phyloP scores from a whole-genome alignment of 2,329 filamentous ascomycete species.

The Fusarium oligoseptatum region DNA sequence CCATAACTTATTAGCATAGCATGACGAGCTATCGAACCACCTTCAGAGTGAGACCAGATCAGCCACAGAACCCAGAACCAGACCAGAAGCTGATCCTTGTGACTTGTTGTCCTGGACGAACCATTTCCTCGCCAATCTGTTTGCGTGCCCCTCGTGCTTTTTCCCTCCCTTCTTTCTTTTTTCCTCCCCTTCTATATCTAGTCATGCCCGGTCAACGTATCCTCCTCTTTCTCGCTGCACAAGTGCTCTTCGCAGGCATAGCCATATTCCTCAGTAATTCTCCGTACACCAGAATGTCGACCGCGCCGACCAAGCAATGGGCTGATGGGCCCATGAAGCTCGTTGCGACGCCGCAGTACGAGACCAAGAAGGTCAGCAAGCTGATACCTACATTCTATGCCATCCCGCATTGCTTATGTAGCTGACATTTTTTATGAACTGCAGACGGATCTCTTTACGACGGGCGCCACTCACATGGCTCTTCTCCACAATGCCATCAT shows the following conservation, averaged over 20 bases:
- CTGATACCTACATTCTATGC: background rate
- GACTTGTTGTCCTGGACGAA: conserved; percentile 30
- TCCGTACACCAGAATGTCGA: conserved; percentile 52
- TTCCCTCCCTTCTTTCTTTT: background rate
- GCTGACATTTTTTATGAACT: conserved; percentile 3
- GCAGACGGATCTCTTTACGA: conserved; percentile 70
- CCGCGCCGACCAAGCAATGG: conserved; percentile 57
- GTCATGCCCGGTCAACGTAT: conserved; percentile 41
- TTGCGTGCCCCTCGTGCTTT: conserved; percentile 17
- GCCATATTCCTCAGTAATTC: conserved; percentile 51
- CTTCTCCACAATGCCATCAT: conserved; percentile 73
- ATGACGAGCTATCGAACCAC: conserved; percentile 43
- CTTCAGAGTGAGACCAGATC: conserved; percentile 27
- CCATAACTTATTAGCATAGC: conserved; percentile 32
- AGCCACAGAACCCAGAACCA: conserved; percentile 5
- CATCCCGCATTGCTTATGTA: background rate
- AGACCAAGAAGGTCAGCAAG: conserved; percentile 63
- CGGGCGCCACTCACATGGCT: conserved; percentile 71
- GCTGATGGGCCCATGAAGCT: conserved; percentile 68
- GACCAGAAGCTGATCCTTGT: conserved; percentile 33
- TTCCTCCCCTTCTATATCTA: background rate
- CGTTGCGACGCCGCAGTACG: conserved; percentile 66
- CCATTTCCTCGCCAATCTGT: conserved; percentile 17
- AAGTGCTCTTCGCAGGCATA: conserved; percentile 48
- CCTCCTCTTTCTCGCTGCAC: conserved; percentile 46